Base-by-base conservation (phyloP, 1,139 yeast species). In the Saccharomyces hybrid region DNA sequence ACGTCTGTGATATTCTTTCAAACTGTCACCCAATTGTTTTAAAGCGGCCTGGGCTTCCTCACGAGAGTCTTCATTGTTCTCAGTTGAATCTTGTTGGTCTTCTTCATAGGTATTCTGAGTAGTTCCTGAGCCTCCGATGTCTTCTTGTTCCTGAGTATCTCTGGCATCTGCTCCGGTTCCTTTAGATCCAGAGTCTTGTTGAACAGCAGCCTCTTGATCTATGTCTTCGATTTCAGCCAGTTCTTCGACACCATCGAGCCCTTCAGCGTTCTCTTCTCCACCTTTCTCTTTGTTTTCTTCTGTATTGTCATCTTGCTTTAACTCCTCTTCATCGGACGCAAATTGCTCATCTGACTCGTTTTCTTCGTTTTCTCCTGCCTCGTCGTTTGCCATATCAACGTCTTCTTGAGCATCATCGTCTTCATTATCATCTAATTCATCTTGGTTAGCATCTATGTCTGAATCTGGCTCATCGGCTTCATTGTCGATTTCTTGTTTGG, bases 1-100 rank as follows among this genome's bases (percentile, higher is more conserved):
- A 65, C 97, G 86, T 68, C 90, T 87, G 68, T 91, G 95, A 73
- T 87, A 93, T 68, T 91, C 97, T 67, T 90, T 88, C 70, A 90
- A 71, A 0, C 96, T 82, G 68, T 91, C 97, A 53, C 98, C 98
- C 26, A 93, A 76, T 67, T 90, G 90, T 68, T 87, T 87, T 71
- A 91, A 76, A 0, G 95, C 82, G 63, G 90, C 95, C 55, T 80
- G 79, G n/a, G 90, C 93, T 62, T 80, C 80, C 54, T 86, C 84
- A 56, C 88, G 77, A 9, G 88, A 84, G 24, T 78, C 75, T 59
- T 88, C 95, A 49, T 76, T 78, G n/a, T 70, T 61, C 28, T 69
- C 69, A 2, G 65, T 64, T 34, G 69, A 65, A 2, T 65, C 61
- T 12, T 69, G 67, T 48, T 71, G 65, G 50, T 75, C 75, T 48